Base-by-base conservation (phyloP, 2,329 filamentous ascomycete genomes). In the Lachnellula willkommii region DNA sequence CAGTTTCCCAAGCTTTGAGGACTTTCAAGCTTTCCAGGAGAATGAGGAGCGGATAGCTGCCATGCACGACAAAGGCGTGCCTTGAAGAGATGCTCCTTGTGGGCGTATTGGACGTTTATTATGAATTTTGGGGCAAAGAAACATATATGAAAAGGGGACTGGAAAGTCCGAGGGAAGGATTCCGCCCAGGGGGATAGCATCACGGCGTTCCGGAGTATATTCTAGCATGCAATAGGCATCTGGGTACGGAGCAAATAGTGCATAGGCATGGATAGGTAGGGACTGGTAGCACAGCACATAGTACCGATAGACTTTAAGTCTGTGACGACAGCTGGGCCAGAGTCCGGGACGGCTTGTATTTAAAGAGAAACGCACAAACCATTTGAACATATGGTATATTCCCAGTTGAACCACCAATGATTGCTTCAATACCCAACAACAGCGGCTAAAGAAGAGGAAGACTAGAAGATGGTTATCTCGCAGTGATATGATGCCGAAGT, bases 1-100 rank as follows among this genome's bases (percentile, higher is more conserved):
- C 67, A 88, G 85, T 74, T 89, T 89, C 68, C 86, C 86, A 15
- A 86, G 81, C 69, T 89, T 88, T 70, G 86, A 89, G 65, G 79
- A 83, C 58, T 88, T 78, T 62, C 73, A 84, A 76, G 79, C 81
- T 43, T 74, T 74, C 20, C 75, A 74, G 54, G 72, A 75, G 59
- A 72, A 72, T 48, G 68, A 71, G 36, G 60, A 61, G 51, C 56
- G 60, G n/a, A 55, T 54, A 52, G 59, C 62, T 28, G 52, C 50
- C 35, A 56, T 48, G 47, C 53, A 50, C n/a, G 59, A 61, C 39
- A 60, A 59, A 42, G 55, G 58, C 36, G 51, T 60, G 20, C 56
- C 51, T 32, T 63, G 61, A 64, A 47, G 7, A 14, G 36, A 26
- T 15, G 37, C 15, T 15, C 1, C 15, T 17, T 22, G 22, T 26